Conservation (phyloP, 2,329 filamentous ascomycete species). For the Fusarium transvaalense region DNA sequence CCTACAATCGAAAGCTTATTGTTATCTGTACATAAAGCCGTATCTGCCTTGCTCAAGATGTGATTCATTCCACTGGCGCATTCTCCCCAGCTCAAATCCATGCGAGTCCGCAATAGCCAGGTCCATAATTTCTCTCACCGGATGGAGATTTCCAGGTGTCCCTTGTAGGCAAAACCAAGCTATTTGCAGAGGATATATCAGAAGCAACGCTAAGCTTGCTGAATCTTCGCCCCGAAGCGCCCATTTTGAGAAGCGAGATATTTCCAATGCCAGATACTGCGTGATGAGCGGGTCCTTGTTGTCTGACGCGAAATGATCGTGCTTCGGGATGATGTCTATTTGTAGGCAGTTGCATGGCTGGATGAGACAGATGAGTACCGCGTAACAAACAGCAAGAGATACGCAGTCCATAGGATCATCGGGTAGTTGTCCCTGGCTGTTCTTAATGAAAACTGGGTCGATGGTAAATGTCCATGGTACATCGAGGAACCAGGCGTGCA, state of each 20-base stretch:
- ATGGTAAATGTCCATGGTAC: conserved; percentile 11
- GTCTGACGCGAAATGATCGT: accelerated
- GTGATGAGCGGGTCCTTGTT: neutral
- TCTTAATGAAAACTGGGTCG: neutral
- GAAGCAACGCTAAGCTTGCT: neutral
- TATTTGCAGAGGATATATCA: conserved; percentile 31
- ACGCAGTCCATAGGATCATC: conserved; percentile 14
- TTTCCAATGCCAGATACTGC: conserved; percentile 12
- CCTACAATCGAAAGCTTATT: neutral
- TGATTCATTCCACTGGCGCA: conserved; percentile 18
- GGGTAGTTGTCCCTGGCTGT: neutral
- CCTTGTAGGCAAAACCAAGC: conserved; percentile 23
- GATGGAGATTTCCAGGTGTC: neutral
- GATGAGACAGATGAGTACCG: conserved; percentile 17
- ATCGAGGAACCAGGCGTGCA: conserved; percentile 10
- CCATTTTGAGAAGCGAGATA: conserved; percentile 15
- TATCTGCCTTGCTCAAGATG: neutral
- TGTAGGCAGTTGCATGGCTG: conserved; percentile 18
- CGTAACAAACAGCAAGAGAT: conserved; percentile 14
- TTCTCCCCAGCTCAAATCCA: conserved; percentile 29
- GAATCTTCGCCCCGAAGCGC: conserved; percentile 6
- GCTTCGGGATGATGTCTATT: neutral
- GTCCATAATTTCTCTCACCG: conserved; percentile 15
- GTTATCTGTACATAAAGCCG: conserved; percentile 15
- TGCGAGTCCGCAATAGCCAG: conserved; percentile 21